These are phyloP conservation scores for Monosporascus sp. DNA, from an alignment of 2,329 filamentous ascomycete species.

Conservation along the genomic window DNA sequence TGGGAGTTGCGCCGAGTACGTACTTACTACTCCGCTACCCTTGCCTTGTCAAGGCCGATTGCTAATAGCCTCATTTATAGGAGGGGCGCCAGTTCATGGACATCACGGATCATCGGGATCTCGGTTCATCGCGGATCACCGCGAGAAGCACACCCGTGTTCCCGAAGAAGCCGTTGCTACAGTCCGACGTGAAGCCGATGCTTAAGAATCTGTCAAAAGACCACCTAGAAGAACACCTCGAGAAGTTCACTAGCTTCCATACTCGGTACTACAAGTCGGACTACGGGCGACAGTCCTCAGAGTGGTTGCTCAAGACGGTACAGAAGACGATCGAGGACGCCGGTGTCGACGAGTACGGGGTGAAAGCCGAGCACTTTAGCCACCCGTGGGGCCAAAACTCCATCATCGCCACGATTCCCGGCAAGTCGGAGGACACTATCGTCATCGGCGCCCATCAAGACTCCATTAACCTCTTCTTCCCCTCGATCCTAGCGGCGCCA, in stretches of 20 bases:
- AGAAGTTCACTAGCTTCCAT: constrained; percentile 73
- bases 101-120: constrained; percentile 70
- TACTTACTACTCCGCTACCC: constrained; percentile 6
- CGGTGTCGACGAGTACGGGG: constrained; percentile 61
- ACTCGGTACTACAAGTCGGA: constrained; percentile 78
- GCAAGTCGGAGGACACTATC: constrained; percentile 75
- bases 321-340: constrained; percentile 64
- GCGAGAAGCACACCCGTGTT: constrained; percentile 48
- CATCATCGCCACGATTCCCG: constrained; percentile 87
- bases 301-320: constrained; percentile 78
- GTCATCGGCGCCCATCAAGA: constrained; percentile 92
- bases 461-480: constrained; percentile 88
- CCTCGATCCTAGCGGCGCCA: constrained; percentile 75
- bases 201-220: constrained; percentile 65
- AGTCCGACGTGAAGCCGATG: constrained; percentile 62
- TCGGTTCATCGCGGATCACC: constrained; percentile 44
- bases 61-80: constrained; percentile 37
- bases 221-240: constrained; percentile 72
- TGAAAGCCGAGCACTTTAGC: constrained; percentile 65
- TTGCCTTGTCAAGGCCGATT: not conserved
- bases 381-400: constrained; percentile 88
- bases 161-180: constrained; percentile 59
- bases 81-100: constrained; percentile 89
- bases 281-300: constrained; percentile 75
- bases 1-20: constrained; percentile 80